Percentiles rank a stretch among this genome's conserved stretches.
phyloP scores from a whole-genome alignment of 352 stramenopile species.

The Phytophthora litchii region DNA sequence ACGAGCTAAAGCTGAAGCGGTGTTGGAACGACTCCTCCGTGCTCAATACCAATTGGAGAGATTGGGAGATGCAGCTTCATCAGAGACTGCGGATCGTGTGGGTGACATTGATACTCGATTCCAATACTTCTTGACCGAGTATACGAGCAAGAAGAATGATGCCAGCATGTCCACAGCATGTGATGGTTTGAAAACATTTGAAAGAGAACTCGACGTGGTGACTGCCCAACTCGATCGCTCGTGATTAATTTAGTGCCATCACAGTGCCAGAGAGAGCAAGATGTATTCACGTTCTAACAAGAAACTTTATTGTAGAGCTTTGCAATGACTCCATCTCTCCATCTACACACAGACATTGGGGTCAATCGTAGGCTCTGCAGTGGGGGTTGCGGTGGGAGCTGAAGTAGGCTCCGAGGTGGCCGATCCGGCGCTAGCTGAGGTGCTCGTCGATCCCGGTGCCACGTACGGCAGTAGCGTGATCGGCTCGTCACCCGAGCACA shows the following conservation, averaged over 20 bases:
- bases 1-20: slow-evolving; percentile 4
- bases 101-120: slow-evolving; percentile 7
- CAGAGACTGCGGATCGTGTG: not conserved
- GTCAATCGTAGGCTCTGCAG: slow-evolving; percentile 17
- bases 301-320: too few relatives aligned
- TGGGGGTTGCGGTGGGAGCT: slow-evolving; percentile 6
- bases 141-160: not conserved
- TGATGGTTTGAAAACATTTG: not conserved
- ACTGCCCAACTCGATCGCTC: not conserved
- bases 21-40: slow-evolving; percentile 24
- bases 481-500: slow-evolving; percentile 48
- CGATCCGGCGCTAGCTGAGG: slow-evolving; percentile 4
- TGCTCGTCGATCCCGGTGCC: slow-evolving; percentile 23
- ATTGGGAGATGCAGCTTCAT: slow-evolving; percentile 1
- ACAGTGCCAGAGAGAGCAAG: too few relatives aligned
- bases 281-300: too few relatives aligned
- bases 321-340: not conserved
- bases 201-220: slow-evolving; percentile 1
- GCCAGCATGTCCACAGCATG: not conserved
- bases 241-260: not conserved
- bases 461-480: slow-evolving; percentile 58
- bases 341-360: slow-evolving; percentile 14
- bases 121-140: slow-evolving; percentile 10
- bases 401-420: slow-evolving; percentile 13
- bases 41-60: slow-evolving; percentile 16